Evolutionary conservation across 106 monocot species (phyloP).

Genomic region (Allium sativum): DNA sequence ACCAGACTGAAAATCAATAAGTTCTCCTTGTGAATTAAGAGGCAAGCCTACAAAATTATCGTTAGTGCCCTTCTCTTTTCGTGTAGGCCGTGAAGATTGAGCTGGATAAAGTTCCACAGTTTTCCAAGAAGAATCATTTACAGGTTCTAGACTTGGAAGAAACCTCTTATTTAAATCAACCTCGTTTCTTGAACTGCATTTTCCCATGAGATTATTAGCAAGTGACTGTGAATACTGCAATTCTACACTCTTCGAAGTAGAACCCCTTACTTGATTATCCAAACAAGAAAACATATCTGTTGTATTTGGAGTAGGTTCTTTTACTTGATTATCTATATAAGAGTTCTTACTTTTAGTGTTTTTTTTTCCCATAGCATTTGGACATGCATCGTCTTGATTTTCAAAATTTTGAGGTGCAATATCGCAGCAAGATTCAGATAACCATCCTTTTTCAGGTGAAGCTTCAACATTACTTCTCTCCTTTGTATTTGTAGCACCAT

Average conservation of each 20-base stretch:
- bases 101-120: constrained; percentile 6
- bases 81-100: constrained; percentile 3
- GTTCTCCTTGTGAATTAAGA: constrained; percentile 69
- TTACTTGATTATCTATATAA: constrained; percentile 9
- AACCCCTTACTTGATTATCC: no score
- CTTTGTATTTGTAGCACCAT: neutral
- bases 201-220: no score
- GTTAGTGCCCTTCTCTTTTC: constrained; percentile 6
- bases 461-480: constrained; percentile 3
- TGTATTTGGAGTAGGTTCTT: constrained; percentile 6
- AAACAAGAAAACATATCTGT: constrained; percentile 1
- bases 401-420: neutral
- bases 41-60: constrained; percentile 51
- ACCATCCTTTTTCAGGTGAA: constrained; percentile 6
- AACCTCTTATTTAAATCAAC: no score
- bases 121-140: neutral
- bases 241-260: no score
- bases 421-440: constrained; percentile 11
- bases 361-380: neutral
- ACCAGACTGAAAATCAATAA: constrained; percentile 34
- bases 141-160: neutral
- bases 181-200: no score
- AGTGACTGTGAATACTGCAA: no score
- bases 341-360: constrained; percentile 1
- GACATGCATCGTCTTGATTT: neutral